Evolutionary conservation across 1,284 basidiomycete species (phyloP).

Genomic region (Fomitopsis palustris): DNA sequence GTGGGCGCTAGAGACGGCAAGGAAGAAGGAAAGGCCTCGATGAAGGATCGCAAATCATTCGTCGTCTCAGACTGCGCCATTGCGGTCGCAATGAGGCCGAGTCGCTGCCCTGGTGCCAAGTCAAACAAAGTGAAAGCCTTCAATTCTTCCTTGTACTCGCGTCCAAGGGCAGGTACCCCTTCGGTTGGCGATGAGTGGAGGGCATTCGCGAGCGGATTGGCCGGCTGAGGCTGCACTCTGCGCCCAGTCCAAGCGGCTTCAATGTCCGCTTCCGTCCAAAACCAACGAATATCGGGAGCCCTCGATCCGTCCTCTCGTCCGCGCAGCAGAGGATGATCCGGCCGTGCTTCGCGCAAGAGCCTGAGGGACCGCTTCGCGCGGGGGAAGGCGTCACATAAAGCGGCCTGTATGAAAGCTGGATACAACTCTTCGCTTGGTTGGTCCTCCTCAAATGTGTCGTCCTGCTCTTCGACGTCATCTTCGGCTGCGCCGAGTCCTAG

Average conservation of each 20-base stretch:
- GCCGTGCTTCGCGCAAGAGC: conserved; percentile 56
- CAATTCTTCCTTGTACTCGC: conserved; percentile 29
- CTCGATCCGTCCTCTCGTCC: conserved; percentile 14
- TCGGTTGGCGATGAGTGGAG: neutral
- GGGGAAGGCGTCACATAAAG: conserved; percentile 47
- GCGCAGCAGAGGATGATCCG: conserved; percentile 52
- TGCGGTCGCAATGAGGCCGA: conserved; percentile 4
- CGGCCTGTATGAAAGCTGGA: conserved; percentile 56
- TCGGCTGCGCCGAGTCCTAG: neutral
- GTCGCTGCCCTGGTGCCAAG: conserved; percentile 52
- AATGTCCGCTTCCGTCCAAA: conserved; percentile 59
- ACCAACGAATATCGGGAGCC: conserved; percentile 48
- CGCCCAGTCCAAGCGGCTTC: conserved; percentile 36
- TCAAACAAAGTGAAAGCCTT: conserved; percentile 58
- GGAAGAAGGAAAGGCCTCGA: conserved; percentile 49
- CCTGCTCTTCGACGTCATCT: conserved; percentile 10
- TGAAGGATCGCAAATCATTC: conserved; percentile 41
- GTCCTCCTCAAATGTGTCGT: conserved; percentile 24
- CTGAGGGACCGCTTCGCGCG: conserved; percentile 64
- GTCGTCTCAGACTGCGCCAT: conserved; percentile 7
- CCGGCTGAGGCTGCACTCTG: neutral
- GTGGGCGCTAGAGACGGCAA: conserved; percentile 65
- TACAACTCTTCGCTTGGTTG: conserved; percentile 37
- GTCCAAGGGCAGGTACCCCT: neutral
- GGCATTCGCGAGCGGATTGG: neutral